These are phyloP conservation scores for Hypericum androsaemum DNA, from an alignment of 345 rosid species.

Conservation along the genomic window DNA sequence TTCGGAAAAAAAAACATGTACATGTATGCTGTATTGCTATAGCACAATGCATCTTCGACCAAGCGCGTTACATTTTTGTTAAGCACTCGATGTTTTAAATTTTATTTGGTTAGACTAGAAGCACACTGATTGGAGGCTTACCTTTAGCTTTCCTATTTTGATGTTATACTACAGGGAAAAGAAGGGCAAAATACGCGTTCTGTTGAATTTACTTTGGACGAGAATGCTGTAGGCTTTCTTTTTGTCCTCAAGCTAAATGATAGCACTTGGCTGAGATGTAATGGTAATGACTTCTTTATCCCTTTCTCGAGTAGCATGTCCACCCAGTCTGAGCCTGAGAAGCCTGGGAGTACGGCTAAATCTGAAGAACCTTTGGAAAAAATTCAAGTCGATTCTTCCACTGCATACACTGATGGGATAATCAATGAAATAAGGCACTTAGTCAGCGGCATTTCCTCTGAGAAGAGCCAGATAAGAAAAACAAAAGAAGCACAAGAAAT, in stretches of 20 bases:
- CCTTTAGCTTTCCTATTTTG: slow-evolving; percentile 7
- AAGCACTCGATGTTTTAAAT: not conserved
- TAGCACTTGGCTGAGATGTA: slow-evolving; percentile 54
- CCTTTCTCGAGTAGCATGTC: slow-evolving; percentile 43
- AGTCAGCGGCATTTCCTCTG: slow-evolving; percentile 55
- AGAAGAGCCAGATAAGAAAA: slow-evolving; percentile 40
- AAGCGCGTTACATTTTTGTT: too few species aligned
- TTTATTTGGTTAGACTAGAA: not conserved
- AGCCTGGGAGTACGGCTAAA: slow-evolving; percentile 22
- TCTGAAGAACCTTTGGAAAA: slow-evolving; percentile 27
- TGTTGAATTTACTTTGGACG: slow-evolving; percentile 59
- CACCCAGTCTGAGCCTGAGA: slow-evolving; percentile 19
- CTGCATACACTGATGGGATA: slow-evolving; percentile 48
- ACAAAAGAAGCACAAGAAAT: slow-evolving; percentile 68
- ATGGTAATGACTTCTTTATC: slow-evolving; percentile 67
- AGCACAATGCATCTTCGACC: too few species aligned
- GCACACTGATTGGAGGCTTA: not conserved
- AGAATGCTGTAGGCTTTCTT: slow-evolving; percentile 52
- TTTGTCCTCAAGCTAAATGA: slow-evolving; percentile 75
- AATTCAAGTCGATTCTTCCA: slow-evolving; percentile 31
- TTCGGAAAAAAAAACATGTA: too few species aligned
- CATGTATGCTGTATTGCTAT: too few species aligned
- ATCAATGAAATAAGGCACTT: slow-evolving; percentile 72
- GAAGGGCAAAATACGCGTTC: slow-evolving; percentile 42
- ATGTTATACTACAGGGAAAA: slow-evolving; percentile 48